Base-by-base conservation (phyloP, 352 stramenopile genomes). In the Pythium phragmiticola region DNA sequence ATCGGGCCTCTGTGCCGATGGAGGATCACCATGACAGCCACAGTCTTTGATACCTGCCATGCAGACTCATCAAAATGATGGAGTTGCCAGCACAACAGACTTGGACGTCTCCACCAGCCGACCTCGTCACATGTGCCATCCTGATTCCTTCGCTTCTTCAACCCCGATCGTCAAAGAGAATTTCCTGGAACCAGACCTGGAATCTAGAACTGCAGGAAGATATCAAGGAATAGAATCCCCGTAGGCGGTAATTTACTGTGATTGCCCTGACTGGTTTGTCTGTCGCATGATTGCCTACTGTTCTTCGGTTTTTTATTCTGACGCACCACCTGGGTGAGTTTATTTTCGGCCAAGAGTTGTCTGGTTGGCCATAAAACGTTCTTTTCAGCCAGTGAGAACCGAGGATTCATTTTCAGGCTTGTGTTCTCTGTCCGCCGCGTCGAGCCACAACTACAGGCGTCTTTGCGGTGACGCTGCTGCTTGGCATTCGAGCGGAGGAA, bases 301-400 rank as follows among this genome's bases (percentile, higher is more conserved):
- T 62, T 68, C 54, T 68, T 68, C 61, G 46, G 61, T 68, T 68
- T 68, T 68, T 63, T 63, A 59, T 68, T 68, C 26, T 28, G 21
- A 11, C 39, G 11, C 21, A 13, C 14, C 11, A 5, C 23, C 26
- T 50, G 53, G 53, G 5, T 42, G 23, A 42, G 36, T 45, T 65
- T 50, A 65, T 66, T 66, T 61, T 66, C 53, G 60, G 33, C 33
- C 1, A 26, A 47, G 0, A 30, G 17, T 13, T 3, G 8, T 42
- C 8, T 55, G 26, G 63, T 69, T 69, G 62, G 62, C 23, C 53
- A 14, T 60, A 63, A 69, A 12, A 2, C 5, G 2, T 7, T 28
- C 21, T 54, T 69, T 70, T 70, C 47, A 70, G n/a, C 57, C 56
- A 65, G 37, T 70, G 11, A 70, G 16, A 51, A 42, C 42, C 33